These are phyloP conservation scores for Baorangia bicolor DNA, from an alignment of 768 basidiomycete genomes.

Conservation along the genomic window DNA sequence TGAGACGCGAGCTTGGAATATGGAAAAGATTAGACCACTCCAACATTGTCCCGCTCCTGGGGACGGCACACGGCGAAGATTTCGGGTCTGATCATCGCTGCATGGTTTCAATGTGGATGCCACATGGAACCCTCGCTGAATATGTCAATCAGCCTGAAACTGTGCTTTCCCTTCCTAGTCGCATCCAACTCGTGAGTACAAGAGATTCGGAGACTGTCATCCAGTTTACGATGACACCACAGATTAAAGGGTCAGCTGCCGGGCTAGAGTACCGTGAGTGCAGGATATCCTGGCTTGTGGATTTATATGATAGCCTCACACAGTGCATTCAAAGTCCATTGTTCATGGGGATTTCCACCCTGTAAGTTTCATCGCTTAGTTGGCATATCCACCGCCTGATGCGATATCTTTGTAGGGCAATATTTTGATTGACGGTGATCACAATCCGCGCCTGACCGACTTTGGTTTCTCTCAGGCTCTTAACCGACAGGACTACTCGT, in stretches of 20 bases:
- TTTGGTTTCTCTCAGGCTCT: conserved; percentile 3
- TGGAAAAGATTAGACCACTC: conserved; percentile 8
- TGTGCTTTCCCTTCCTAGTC: background rate
- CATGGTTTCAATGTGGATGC: conserved; percentile 11
- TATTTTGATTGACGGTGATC: background rate
- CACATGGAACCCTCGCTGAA: background rate
- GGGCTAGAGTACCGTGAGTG: conserved; percentile 1
- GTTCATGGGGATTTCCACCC: conserved; percentile 6
- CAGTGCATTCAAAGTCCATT: background rate
- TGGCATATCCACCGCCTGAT: background rate
- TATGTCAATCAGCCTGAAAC: background rate
- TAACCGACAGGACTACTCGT: background rate
- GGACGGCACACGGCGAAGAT: background rate
- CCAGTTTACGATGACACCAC: background rate
- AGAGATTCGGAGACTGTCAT: background rate
- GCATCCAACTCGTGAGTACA: background rate
- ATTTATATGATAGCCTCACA: background rate
- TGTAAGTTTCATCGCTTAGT: background rate
- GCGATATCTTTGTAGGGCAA: background rate
- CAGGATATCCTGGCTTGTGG: background rate
- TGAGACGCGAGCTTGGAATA: conserved; percentile 3
- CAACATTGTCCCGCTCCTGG: conserved; percentile 10
- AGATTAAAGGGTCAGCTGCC: background rate
- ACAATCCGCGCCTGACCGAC: conserved; percentile 1
- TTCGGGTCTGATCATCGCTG: conserved; percentile 6